phyloP scores from a whole-genome alignment of 208 protist genomes.

The Crithidia brevicula region DNA sequence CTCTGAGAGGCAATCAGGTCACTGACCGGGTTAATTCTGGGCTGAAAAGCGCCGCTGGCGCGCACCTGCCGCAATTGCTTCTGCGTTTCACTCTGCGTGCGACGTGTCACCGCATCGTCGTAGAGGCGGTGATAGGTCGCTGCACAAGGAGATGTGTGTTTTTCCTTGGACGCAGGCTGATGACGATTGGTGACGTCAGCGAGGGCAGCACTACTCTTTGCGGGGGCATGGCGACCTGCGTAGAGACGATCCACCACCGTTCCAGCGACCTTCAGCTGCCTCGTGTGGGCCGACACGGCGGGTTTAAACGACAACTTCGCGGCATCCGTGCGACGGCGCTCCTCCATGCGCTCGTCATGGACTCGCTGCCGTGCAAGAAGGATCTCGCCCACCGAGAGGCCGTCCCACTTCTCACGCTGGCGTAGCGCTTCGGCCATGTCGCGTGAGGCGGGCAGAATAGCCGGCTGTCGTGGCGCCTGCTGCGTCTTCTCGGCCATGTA shows the following conservation, averaged over 20 bases:
- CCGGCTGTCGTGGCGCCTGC: conserved; percentile 6
- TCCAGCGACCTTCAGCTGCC: background rate
- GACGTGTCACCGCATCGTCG: conserved; percentile 21
- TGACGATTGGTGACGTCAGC: conserved; percentile 20
- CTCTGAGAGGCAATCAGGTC: conserved; percentile 44
- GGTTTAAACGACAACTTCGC: conserved; percentile 42
- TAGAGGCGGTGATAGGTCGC: conserved; percentile 30
- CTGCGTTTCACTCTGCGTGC: conserved; percentile 9
- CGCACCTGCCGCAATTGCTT: conserved; percentile 3
- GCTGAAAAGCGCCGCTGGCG: conserved; percentile 32
- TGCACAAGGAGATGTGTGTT: background rate
- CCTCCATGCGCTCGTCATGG: conserved; percentile 16
- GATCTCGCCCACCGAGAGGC: conserved; percentile 19
- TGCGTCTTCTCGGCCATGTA: background rate
- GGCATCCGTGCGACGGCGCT: conserved; percentile 16
- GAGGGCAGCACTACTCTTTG: background rate
- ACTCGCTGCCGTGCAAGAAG: conserved; percentile 23
- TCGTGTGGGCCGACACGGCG: conserved; percentile 25
- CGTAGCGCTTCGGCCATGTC: conserved; percentile 27
- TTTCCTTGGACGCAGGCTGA: background rate
- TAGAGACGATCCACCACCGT: conserved; percentile 51
- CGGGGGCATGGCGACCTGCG: too few species aligned
- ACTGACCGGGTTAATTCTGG: conserved; percentile 50
- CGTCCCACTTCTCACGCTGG: conserved; percentile 16
- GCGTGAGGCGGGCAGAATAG: conserved; percentile 28